These are phyloP conservation scores for Neurospora sublineolata DNA, from an alignment of 495 filamentous ascomycete species.

Conservation along the genomic window DNA sequence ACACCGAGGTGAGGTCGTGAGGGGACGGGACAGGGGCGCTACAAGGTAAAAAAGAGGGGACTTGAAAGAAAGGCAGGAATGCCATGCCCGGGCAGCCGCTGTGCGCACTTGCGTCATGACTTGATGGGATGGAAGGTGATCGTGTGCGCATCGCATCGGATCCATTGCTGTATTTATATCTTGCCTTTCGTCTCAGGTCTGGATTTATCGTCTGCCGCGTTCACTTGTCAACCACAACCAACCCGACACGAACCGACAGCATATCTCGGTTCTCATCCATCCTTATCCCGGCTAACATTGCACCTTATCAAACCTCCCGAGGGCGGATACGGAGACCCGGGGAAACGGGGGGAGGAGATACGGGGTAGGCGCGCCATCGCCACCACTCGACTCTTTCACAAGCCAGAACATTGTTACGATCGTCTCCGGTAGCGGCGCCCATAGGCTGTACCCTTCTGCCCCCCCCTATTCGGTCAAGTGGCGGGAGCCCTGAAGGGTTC, in stretches of 20 bases:
- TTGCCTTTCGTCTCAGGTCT: neutral
- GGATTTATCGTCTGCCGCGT: neutral
- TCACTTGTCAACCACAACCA: neutral
- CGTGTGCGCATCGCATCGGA: neutral
- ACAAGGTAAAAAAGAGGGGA: neutral
- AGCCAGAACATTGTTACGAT: neutral
- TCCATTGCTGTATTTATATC: neutral
- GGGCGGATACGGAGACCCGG: neutral
- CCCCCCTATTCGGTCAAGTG: neutral
- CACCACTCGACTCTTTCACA: neutral
- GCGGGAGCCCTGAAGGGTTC: neutral
- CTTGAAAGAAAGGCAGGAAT: neutral
- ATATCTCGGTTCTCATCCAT: neutral
- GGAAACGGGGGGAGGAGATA: neutral
- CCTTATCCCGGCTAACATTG: neutral
- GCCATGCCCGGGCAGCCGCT: neutral
- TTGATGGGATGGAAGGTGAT: neutral
- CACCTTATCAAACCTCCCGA: neutral
- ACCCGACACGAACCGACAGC: neutral
- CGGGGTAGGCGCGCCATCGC: neutral
- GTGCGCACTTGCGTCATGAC: neutral
- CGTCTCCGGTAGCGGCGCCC: neutral
- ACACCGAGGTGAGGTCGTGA: neutral
- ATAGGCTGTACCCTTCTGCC: neutral
- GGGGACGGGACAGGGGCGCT: neutral